Evolutionary conservation across 805 yeast genomes (phyloP).

Genomic region (Saccharomycodes ludwigii): DNA sequence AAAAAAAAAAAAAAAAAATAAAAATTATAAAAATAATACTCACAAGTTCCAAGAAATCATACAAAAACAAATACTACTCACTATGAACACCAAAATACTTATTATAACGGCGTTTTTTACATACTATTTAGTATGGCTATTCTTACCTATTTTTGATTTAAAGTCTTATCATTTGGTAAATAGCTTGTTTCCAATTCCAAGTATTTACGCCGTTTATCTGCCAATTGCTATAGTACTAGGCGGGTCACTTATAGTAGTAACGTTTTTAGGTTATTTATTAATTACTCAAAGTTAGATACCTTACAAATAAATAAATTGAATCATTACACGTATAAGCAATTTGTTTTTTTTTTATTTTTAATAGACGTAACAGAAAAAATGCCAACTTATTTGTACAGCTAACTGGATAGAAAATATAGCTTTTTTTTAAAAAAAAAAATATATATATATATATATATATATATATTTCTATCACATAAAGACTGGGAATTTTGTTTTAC

Average conservation of each 20-base stretch:
- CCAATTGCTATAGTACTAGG: slow-evolving; percentile 18
- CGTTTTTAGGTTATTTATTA: slow-evolving; percentile 11
- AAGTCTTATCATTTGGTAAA: no score
- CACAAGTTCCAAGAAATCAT: no score
- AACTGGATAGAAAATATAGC: background rate
- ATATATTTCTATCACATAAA: slow-evolving; percentile 1
- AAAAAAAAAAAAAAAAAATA: background rate
- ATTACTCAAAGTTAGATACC: background rate
- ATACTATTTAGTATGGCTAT: slow-evolving; percentile 21
- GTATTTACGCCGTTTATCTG: slow-evolving; percentile 18
- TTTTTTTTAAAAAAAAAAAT: background rate
- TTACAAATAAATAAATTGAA: background rate
- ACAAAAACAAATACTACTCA: no score
- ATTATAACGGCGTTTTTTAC: slow-evolving; percentile 10
- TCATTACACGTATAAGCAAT: background rate
- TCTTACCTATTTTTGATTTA: slow-evolving; percentile 20
- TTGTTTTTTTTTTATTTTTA: background rate
- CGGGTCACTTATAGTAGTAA: slow-evolving; percentile 18
- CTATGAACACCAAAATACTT: no score
- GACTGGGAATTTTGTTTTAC: background rate
- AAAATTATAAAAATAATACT: no score
- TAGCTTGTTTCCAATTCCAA: slow-evolving; percentile 19
- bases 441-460: background rate
- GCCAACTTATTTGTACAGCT: background rate
- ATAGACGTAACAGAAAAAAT: no score